These are phyloP conservation scores for Penicillium pulvis DNA, from an alignment of 495 filamentous ascomycete species.

Conservation along the genomic window DNA sequence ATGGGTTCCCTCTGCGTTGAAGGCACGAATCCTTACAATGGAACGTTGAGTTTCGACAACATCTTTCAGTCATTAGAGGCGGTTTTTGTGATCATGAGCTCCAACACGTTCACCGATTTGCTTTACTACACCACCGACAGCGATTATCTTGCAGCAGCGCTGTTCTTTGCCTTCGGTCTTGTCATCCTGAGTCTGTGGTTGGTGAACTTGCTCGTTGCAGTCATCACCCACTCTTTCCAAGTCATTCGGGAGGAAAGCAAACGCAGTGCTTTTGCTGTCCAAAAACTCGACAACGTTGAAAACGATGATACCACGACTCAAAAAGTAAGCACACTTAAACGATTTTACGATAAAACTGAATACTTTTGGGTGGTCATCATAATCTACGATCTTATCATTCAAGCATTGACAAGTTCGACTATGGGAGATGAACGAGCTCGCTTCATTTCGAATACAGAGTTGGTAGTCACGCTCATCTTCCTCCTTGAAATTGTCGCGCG, in stretches of 20 bases:
- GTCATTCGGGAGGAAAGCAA: slow-evolving; percentile 97
- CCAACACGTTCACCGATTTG: slow-evolving; percentile 92
- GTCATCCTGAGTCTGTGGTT: slow-evolving; percentile 96
- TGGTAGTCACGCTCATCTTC: slow-evolving; percentile 75
- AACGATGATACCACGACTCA: slow-evolving; percentile 38
- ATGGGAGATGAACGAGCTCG: slow-evolving; percentile 61
- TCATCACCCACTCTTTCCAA: slow-evolving; percentile 98
- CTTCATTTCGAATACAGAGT: slow-evolving; percentile 69
- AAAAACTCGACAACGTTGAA: slow-evolving; percentile 57
- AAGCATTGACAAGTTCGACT: slow-evolving; percentile 70
- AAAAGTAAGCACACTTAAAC: slow-evolving; percentile 60
- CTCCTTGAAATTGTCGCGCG: slow-evolving; percentile 81
- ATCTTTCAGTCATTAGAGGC: slow-evolving; percentile 87
- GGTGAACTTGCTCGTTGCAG: slow-evolving; percentile 93
- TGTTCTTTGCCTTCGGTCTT: slow-evolving; percentile 84
- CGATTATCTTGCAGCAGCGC: slow-evolving; percentile 81
- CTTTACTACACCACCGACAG: slow-evolving; percentile 91
- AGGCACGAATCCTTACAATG: slow-evolving; percentile 76
- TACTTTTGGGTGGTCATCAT: slow-evolving; percentile 85
- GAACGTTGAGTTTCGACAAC: slow-evolving; percentile 93
- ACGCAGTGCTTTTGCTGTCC: slow-evolving; percentile 85
- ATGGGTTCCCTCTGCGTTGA: slow-evolving; percentile 78
- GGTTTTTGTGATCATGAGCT: slow-evolving; percentile 98
- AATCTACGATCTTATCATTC: slow-evolving; percentile 70
- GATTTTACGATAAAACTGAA: slow-evolving; percentile 67